phyloP scores from a whole-genome alignment of 2,329 filamentous ascomycete species.

The Ophiocordyceps camponoti-rufipedis region DNA sequence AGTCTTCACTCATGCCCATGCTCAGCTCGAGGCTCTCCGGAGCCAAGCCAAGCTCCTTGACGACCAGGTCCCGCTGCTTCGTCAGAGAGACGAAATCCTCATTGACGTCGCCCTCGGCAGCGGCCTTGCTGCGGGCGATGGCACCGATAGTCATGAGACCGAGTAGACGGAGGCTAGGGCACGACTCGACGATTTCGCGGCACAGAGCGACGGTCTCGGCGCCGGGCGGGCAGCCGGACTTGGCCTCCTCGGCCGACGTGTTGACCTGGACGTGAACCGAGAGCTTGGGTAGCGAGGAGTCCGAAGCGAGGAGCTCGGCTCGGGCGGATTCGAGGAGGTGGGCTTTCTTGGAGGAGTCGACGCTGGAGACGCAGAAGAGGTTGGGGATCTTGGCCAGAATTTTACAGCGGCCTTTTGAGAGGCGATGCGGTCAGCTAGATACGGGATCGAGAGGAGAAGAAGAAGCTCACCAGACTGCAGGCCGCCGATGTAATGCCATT shows the following conservation, averaged over 20 bases:
- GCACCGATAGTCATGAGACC: conserved; percentile 97
- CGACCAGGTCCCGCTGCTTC: conserved; percentile 54
- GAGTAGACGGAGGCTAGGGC: conserved; percentile 54
- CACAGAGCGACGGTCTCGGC: conserved; percentile 46
- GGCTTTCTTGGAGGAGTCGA: conserved; percentile 80
- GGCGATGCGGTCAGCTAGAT: not conserved
- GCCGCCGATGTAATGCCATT: conserved; percentile 94
- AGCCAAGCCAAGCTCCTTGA: conserved; percentile 24
- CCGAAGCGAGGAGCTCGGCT: conserved; percentile 29
- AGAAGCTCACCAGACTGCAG: conserved; percentile 48
- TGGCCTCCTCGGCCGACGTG: conserved; percentile 72
- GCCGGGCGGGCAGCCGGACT: conserved; percentile 62
- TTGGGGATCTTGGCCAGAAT: conserved; percentile 72
- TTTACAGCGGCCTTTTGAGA: conserved; percentile 64
- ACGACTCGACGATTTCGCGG: conserved; percentile 48
- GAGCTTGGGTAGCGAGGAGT: conserved; percentile 27
- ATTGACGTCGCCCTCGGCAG: conserved; percentile 63
- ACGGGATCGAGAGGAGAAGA: not conserved
- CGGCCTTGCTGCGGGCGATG: conserved; percentile 65
- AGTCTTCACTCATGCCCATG: conserved; percentile 98
- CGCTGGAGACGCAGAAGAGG: conserved; percentile 78
- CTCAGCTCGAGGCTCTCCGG: conserved; percentile 61
- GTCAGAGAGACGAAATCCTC: conserved; percentile 65
- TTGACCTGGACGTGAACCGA: conserved; percentile 86
- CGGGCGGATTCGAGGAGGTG: conserved; percentile 63